Evolutionary conservation across 306 rosid genomes (phyloP), one percentile per base, ranked within the genome.

Genomic region (Citrullus colocynthis): DNA sequence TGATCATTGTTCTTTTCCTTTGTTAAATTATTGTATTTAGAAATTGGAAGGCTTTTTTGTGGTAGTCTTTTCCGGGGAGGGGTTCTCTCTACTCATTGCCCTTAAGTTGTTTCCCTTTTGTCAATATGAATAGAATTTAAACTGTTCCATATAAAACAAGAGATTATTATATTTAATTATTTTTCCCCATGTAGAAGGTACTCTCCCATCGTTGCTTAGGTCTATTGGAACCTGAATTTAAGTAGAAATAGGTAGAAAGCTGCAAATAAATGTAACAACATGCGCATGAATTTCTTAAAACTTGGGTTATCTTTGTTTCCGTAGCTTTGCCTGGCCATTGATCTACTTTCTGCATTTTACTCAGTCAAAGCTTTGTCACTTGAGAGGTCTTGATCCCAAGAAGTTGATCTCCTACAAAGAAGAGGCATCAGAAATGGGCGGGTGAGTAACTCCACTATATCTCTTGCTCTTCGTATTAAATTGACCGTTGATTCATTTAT

Each of bases 391-490:
- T 57, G 78, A 81, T 86, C 92, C 96, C 60, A 72, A 54, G 48
- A 85, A 89, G 80, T 90, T 95, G 56, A 89, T 89, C 79, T 85
- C 93, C 36, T 80, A 15, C 87, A 92, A 79, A 83, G 98, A 95
- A 86, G 98, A 95, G 87, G 84, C 97, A 52, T 84, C 98, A 2
- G 98, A 95, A 85, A 90, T 95, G 97, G 98, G 98, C 52, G 98
- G 98, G 98, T 92, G 86, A 77, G 98, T 95, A 79, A 65, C 85
- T 81, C 52, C 56, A 16, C 66, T 41, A 65, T 41, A 1, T 73
- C 42, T 84, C 52, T 49, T 51, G 52, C 81, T 69, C 18, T 44
- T 45, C 12, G 5, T 16, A 65, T 65, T 65, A 37, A 6, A 9
- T 37, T 65, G 15, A 65, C 37, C 18, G 72, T 65, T 65, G 28